phyloP scores from a whole-genome alignment of 2,329 filamentous ascomycete species.

The Fusarium sp. region DNA sequence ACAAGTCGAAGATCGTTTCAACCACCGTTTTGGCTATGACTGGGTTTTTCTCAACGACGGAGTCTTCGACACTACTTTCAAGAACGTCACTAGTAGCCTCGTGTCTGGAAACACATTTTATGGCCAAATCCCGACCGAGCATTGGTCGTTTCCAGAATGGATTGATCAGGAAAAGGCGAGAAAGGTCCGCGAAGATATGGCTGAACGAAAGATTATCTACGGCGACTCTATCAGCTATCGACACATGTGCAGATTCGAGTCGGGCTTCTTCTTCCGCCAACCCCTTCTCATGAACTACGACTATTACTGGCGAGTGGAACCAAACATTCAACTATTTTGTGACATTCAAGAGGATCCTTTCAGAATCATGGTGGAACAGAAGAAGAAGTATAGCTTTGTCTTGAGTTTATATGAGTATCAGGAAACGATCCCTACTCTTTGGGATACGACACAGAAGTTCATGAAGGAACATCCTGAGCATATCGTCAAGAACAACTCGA shows the following conservation, averaged over 20 bases:
- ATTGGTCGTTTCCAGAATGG: constrained; percentile 97
- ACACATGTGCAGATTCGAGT: constrained; percentile 99
- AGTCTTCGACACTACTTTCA: constrained; percentile 93
- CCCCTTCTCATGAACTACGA: constrained; percentile 94
- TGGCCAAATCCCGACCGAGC: constrained; percentile 87
- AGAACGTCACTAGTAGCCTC: constrained; percentile 86
- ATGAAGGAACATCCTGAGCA: constrained; percentile 92
- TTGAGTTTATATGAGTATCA: constrained; percentile 96
- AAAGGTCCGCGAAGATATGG: constrained; percentile 94
- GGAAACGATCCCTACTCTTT: constrained; percentile 95
- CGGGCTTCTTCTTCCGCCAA: constrained; percentile 99
- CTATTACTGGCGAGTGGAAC: constrained; percentile 99
- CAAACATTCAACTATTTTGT: constrained; percentile 95
- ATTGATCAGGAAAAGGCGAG: constrained; percentile 95
- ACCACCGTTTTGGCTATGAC: constrained; percentile 95
- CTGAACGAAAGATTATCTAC: constrained; percentile 94
- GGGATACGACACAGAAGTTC: constrained; percentile 96
- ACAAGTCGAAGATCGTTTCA: constrained; percentile 98
- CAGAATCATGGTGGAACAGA: constrained; percentile 94
- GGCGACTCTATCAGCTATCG: constrained; percentile 97
- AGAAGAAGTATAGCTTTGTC: constrained; percentile 98
- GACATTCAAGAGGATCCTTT: constrained; percentile 97
- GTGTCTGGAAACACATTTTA: constrained; percentile 93
- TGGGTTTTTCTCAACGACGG: constrained; percentile 99
- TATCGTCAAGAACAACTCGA: constrained; percentile 85